Conservation (phyloP, 495 filamentous ascomycete species). For the Neurospora africana region DNA sequence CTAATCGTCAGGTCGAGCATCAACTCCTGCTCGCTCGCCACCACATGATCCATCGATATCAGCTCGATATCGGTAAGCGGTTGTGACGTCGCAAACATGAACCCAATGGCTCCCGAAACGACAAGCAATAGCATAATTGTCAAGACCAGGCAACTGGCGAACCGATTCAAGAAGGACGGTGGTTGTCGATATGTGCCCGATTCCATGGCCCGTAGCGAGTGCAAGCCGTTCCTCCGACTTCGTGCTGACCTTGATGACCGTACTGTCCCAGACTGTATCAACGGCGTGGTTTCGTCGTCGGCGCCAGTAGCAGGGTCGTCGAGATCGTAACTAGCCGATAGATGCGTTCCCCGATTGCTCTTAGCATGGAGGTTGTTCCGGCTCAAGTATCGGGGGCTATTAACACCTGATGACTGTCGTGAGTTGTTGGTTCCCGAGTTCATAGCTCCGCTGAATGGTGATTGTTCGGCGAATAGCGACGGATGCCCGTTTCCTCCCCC, state of each 20-base stretch:
- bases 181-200: constrained; percentile 53
- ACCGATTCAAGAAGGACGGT: constrained; percentile 55
- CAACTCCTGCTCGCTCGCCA: constrained; percentile 88
- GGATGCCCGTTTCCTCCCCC: constrained; percentile 52
- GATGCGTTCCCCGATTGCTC: constrained; percentile 14
- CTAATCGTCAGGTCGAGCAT: constrained; percentile 88
- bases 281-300: constrained; percentile 83
- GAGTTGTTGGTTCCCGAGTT: constrained; percentile 29
- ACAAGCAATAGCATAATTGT: constrained; percentile 64
- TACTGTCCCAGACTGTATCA: constrained; percentile 42
- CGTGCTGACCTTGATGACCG: constrained; percentile 52
- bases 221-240: constrained; percentile 40
- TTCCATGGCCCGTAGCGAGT: constrained; percentile 61
- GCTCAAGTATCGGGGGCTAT: constrained; percentile 35
- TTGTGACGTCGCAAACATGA: constrained; percentile 85
- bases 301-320: constrained; percentile 50
- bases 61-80: constrained; percentile 68
- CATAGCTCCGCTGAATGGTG: constrained; percentile 43
- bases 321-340: constrained; percentile 40
- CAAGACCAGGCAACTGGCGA: constrained; percentile 70
- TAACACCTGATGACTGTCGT: constrained; percentile 53
- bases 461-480: constrained; percentile 68
- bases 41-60: constrained; percentile 70
- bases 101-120: constrained; percentile 69
- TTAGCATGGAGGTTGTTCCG: constrained; percentile 14